phyloP scores from a whole-genome alignment of 1,284 basidiomycete species.

The Trichosporon sp. region DNA sequence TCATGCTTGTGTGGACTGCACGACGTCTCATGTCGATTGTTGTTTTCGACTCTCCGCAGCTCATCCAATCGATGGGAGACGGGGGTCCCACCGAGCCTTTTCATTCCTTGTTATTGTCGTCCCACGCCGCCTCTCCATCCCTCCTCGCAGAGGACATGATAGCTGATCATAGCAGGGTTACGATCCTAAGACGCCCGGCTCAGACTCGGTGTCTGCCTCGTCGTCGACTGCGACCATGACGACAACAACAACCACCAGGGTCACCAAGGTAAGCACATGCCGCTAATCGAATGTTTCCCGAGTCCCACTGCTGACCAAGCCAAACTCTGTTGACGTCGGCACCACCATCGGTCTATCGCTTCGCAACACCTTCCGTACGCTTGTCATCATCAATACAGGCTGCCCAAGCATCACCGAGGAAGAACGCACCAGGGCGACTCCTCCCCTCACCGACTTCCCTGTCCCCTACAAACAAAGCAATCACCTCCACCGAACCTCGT shows the following conservation, averaged over 20 bases:
- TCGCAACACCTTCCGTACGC: not conserved
- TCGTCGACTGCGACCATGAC: not conserved
- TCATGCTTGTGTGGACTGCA: not conserved
- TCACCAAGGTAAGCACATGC: not conserved
- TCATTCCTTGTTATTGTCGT: not conserved
- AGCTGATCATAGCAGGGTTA: not conserved
- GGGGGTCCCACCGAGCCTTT: not conserved
- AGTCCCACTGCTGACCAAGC: constrained; percentile 11
- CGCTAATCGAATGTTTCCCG: not conserved
- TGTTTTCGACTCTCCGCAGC: constrained; percentile 11
- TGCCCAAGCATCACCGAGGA: constrained; percentile 14
- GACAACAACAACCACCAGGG: not conserved
- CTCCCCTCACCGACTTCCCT: constrained; percentile 31
- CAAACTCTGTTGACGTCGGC: not conserved
- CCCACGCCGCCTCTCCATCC: not conserved
- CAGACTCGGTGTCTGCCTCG: not conserved
- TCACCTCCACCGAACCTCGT: constrained; percentile 11
- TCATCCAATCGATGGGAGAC: constrained; percentile 1
- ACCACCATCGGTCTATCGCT: not conserved
- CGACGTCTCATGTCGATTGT: constrained; percentile 4
- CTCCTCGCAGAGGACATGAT: not conserved
- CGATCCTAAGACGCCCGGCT: constrained; percentile 13
- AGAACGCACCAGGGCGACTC: constrained; percentile 14
- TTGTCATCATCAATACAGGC: not conserved
- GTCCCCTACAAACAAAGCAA: constrained; percentile 19